These are phyloP conservation scores for Phytopythium sindhum DNA, from an alignment of 352 stramenopile species.

Conservation along the genomic window DNA sequence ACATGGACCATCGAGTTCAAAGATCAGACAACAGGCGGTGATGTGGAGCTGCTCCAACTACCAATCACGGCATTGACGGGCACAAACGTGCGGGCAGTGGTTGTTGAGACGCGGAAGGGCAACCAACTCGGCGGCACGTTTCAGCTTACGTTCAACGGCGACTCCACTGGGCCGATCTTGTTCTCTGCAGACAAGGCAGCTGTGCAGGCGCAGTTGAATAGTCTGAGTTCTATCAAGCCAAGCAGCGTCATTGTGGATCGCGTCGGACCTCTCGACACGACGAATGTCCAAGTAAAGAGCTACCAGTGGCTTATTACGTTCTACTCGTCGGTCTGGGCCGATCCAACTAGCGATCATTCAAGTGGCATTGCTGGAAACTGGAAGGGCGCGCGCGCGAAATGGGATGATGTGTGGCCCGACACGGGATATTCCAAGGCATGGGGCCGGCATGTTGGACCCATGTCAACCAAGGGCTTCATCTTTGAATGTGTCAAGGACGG, in stretches of 20 bases:
- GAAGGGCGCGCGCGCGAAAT: constrained; percentile 74
- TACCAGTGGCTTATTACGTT: constrained; percentile 95
- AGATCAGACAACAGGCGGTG: constrained; percentile 62
- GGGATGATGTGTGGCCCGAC: constrained; percentile 89
- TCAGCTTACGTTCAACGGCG: constrained; percentile 92
- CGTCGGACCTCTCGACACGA: constrained; percentile 28
- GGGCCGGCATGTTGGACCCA: constrained; percentile 94
- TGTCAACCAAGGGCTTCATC: constrained; percentile 39
- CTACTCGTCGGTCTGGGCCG: constrained; percentile 88
- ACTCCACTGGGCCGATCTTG: constrained; percentile 90
- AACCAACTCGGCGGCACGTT: constrained; percentile 91
- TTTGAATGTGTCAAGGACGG: constrained; percentile 62
- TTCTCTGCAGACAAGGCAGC: constrained; percentile 78
- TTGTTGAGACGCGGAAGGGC: constrained; percentile 78
- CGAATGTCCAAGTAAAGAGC: constrained; percentile 66
- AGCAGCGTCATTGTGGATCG: constrained; percentile 88
- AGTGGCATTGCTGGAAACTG: constrained; percentile 89
- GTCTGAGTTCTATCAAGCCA: constrained; percentile 89
- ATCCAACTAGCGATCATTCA: constrained; percentile 89
- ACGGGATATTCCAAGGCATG: constrained; percentile 95
- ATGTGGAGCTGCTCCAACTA: constrained; percentile 63
- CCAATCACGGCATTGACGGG: constrained; percentile 35
- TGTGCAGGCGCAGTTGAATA: constrained; percentile 91
- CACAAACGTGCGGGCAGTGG: constrained; percentile 27
- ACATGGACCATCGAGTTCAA: constrained; percentile 82